These are phyloP conservation scores for Lactifluus subvellereus DNA, from an alignment of 768 basidiomycete genomes.

Conservation along the genomic window DNA sequence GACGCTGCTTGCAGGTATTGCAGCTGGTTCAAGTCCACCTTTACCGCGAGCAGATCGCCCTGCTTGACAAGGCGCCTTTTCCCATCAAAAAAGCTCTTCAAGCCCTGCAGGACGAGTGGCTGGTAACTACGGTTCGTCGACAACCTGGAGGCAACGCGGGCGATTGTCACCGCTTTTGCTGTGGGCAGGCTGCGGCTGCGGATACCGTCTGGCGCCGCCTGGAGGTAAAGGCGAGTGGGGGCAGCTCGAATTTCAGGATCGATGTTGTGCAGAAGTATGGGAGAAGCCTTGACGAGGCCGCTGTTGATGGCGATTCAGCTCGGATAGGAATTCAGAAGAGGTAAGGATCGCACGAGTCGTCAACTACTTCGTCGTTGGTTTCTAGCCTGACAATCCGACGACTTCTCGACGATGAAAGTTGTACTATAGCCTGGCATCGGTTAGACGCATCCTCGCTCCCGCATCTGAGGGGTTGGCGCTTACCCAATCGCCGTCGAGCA, in stretches of 20 bases:
- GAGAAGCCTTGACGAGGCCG: constrained; percentile 39
- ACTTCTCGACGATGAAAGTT: constrained; percentile 18
- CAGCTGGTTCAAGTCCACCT: constrained; percentile 49
- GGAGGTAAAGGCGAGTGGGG: constrained; percentile 34
- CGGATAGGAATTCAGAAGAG: neutral
- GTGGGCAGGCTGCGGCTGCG: constrained; percentile 55
- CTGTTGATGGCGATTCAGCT: constrained; percentile 28
- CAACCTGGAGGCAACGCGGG: constrained; percentile 72
- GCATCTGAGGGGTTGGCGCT: constrained; percentile 21
- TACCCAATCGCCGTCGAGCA: constrained; percentile 78
- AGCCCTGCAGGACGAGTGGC: constrained; percentile 48
- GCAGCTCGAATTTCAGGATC: constrained; percentile 26
- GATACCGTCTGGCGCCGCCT: constrained; percentile 56
- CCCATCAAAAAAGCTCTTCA: constrained; percentile 58
- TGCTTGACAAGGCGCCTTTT: constrained; percentile 55
- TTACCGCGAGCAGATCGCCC: constrained; percentile 67
- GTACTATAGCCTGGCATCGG: constrained; percentile 45
- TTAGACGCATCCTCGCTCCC: neutral
- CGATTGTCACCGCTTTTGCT: constrained; percentile 65
- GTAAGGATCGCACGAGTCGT: constrained; percentile 32
- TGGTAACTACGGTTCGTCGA: constrained; percentile 64
- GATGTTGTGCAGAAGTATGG: constrained; percentile 53
- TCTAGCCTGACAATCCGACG: constrained; percentile 54
- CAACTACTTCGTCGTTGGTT: constrained; percentile 43
- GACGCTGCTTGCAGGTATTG: constrained; percentile 15